A percentile compares a stretch with the other conserved stretches of the same genome.
Evolutionary conservation across 2,329 filamentous ascomycete species (phyloP).

Genomic region (Sclerotinia minor): DNA sequence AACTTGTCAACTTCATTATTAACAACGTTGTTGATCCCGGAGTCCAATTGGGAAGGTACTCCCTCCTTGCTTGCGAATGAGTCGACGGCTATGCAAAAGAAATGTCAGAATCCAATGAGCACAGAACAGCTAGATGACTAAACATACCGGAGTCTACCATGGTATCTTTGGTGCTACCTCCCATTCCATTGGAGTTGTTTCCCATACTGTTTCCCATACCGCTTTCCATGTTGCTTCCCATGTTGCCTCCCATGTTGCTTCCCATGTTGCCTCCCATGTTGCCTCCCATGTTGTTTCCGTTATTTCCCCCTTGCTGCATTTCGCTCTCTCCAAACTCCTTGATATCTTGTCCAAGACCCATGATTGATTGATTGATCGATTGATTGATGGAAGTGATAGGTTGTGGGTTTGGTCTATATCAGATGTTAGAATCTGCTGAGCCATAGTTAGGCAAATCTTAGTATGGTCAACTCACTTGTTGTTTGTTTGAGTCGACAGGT

Average conservation of each 20-base stretch:
- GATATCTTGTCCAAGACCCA: constrained; percentile 38
- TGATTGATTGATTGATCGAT: constrained; percentile 35
- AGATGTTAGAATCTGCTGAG: background rate
- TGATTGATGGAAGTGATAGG: constrained; percentile 27
- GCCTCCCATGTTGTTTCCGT: constrained; percentile 33
- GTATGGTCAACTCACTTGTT: background rate
- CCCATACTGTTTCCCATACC: constrained; percentile 39
- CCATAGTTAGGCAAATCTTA: background rate
- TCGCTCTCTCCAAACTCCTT: constrained; percentile 40
- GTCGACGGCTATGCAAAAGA: constrained; percentile 38
- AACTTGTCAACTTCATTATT: constrained; percentile 18
- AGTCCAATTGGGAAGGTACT: constrained; percentile 39
- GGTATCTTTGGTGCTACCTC: constrained; percentile 42
- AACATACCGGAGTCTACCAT: constrained; percentile 41
- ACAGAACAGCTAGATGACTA: background rate
- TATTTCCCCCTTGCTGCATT: constrained; percentile 41
- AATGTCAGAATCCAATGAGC: background rate
- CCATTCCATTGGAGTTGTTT: constrained; percentile 36
- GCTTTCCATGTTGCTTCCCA: constrained; percentile 35
- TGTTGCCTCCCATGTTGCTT: constrained; percentile 38
- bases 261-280: constrained; percentile 22
- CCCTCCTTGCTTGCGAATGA: constrained; percentile 42
- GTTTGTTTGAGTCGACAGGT: background rate
- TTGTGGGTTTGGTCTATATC: background rate
- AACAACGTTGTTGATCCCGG: constrained; percentile 35